These are phyloP conservation scores for Talaromyces trachyspermus DNA, from an alignment of 495 filamentous ascomycete genomes.

Conservation along the genomic window DNA sequence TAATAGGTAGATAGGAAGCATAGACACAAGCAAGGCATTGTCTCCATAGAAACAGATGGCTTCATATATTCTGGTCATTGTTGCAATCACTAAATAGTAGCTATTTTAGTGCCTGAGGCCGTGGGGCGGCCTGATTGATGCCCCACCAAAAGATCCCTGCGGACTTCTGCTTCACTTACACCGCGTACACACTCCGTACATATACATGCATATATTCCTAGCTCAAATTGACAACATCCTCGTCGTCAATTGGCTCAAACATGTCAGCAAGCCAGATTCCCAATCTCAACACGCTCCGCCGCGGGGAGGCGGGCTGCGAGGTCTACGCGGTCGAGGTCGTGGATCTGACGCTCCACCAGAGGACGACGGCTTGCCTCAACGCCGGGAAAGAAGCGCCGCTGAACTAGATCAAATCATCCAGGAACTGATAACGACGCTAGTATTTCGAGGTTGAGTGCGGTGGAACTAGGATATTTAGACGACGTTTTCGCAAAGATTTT, in stretches of 20 bases:
- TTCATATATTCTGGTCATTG: no score
- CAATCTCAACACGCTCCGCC: slow-evolving; percentile 63
- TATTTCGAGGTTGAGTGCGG: slow-evolving; percentile 79
- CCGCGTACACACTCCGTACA: not conserved
- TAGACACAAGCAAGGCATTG: not conserved
- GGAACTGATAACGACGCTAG: slow-evolving; percentile 89
- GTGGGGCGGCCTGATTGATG: not conserved
- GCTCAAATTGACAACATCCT: no score
- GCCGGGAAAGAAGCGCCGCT: slow-evolving; percentile 18
- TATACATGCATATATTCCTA: no score
- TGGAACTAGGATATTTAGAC: slow-evolving; percentile 75
- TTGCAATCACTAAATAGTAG: no score
- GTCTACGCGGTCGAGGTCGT: slow-evolving; percentile 36
- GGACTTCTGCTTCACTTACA: no score
- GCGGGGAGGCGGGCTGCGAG: slow-evolving; percentile 32
- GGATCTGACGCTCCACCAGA: slow-evolving; percentile 10
- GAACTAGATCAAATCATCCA: slow-evolving; percentile 61
- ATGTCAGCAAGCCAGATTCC: slow-evolving; percentile 73
- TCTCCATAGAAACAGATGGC: no score
- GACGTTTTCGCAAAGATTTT: slow-evolving; percentile 72
- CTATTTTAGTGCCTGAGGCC: not conserved
- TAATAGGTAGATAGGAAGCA: slow-evolving; percentile 10
- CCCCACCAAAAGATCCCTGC: not conserved
- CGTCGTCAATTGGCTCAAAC: no score
- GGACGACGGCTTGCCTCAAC: slow-evolving; percentile 16